Conservation (phyloP, 2,329 filamentous ascomycete genomes). For the Diaporthe sp. region DNA sequence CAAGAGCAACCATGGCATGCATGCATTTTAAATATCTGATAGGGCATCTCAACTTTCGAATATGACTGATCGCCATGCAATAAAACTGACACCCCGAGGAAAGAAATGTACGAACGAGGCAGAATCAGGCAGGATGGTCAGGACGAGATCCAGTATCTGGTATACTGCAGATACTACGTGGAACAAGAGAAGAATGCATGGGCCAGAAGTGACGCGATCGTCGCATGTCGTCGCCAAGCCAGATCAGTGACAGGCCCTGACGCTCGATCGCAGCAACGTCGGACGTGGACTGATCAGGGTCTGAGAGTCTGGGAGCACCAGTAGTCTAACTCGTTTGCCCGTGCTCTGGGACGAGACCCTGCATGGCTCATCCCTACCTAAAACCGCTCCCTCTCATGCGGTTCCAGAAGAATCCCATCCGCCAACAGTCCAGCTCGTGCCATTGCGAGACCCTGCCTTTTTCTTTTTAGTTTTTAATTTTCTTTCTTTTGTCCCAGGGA, state of each 20-base stretch:
- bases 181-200: background rate
- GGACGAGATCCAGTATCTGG: background rate
- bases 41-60: background rate
- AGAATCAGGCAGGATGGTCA: background rate
- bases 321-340: background rate
- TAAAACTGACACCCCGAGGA: background rate
- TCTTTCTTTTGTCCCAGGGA: background rate
- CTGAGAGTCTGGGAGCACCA: conserved; percentile 6
- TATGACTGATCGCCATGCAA: background rate
- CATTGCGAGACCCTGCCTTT: background rate
- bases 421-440: background rate
- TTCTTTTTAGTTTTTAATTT: background rate
- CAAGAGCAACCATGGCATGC: background rate
- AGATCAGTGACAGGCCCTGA: conserved; percentile 26
- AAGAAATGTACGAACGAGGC: background rate
- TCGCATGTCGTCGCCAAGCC: conserved; percentile 26
- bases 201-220: conserved; percentile 15
- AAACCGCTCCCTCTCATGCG: conserved; percentile 14
- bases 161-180: background rate
- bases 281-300: background rate
- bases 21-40: background rate
- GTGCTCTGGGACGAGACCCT: background rate
- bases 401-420: conserved; percentile 24
- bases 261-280: background rate
- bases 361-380: conserved; percentile 11